Evolutionary conservation across 768 basidiomycete species (phyloP), one percentile per base, ranked within the genome.

Genomic region (Neoboletus brunneissimus): DNA sequence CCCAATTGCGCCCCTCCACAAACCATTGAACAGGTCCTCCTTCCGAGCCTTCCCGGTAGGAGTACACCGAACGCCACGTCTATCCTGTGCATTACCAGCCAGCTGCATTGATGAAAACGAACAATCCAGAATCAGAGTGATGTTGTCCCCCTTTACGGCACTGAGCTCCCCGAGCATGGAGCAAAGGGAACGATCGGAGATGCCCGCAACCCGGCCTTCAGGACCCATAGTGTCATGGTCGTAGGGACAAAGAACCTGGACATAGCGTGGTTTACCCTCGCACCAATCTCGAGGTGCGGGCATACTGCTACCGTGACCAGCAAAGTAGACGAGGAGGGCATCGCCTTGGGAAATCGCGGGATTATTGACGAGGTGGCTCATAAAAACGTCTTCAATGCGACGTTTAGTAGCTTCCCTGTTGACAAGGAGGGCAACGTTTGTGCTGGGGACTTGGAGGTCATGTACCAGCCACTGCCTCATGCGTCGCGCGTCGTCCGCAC

Each of bases 301-400:
- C 42, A 85, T 65, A 52, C 69, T 76, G 64, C 83, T 85, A 25
- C 87, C 87, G 65, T 88, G 86, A n/a, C 87, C 88, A 37, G 88
- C 85, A 64, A 87, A 89, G 63, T 86, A 89, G 48, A 89, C 67
- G 59, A 89, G 60, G 40, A 89, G 77, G 32, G 87, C 82, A 56
- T 88, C 87, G 23, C 83, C 87, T 25, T 68, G 72, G 47, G 81
- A 77, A 50, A 89, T 85, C 29, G 70, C 71, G 9, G 79, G 72
- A 63, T 89, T 88, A 67, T 84, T 82, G 59, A 83, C 74, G 37
- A 89, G 76, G 61, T 88, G 87, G 5, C 73, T 72, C 76, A 81
- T 79, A 62, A 89, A 85, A 0, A 68, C 69, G 62, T 82, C 78
- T 65, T 87, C 85, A 34, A 89, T 86, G 59, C 75, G 76, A 45